Base-by-base conservation (phyloP, 805 yeast genomes). In the Naumovozyma castellii region DNA sequence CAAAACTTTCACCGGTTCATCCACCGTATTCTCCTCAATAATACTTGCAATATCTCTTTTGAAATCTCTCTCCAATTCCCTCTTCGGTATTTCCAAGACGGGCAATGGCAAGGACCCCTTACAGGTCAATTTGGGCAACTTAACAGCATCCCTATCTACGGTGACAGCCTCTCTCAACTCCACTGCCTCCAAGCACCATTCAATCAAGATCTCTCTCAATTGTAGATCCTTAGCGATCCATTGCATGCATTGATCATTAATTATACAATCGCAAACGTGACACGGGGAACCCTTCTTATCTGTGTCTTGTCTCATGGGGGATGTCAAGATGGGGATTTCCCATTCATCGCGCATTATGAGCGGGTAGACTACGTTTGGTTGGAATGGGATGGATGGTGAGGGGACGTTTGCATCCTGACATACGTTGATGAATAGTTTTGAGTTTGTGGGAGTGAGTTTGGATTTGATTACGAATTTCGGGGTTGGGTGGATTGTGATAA, bases 121-220 rank as follows among this genome's bases (percentile, higher is more conserved):
- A 37, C 71, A 62, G 9, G 68, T 57, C 76, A 90, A 69, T 49
- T 84, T 84, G 1, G 96, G 96, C 2, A 75, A 65, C 3, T 75
- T 56, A 35, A 76, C 66, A 29, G 56, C 56, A 38, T 79, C 81
- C 39, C 95, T 64, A 40, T 80, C 83, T 14, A 87, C 65, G 3
- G 64, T 59, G 2, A 77, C 56, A 36, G 68, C 64, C 13, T 62
- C 64, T 18, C 71, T 52, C 43, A 78, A 62, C 55, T 85, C 95
- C 3, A 84, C 76, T 9, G 87, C 73, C 53, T 85, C 94, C 32
- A 86, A 57, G 51, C 94, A 80, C 82, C 95, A 85, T 54, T 85
- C 95, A 5, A 82, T 72, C 36, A 84, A 56, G 12, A 86, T 79
- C 35, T 76, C 68, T 43, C 76, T 67, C 40, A 86, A 66, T 37